Evolutionary conservation across 768 basidiomycete genomes (phyloP).

Genomic region (Pleurotus salmoneostramineus): DNA sequence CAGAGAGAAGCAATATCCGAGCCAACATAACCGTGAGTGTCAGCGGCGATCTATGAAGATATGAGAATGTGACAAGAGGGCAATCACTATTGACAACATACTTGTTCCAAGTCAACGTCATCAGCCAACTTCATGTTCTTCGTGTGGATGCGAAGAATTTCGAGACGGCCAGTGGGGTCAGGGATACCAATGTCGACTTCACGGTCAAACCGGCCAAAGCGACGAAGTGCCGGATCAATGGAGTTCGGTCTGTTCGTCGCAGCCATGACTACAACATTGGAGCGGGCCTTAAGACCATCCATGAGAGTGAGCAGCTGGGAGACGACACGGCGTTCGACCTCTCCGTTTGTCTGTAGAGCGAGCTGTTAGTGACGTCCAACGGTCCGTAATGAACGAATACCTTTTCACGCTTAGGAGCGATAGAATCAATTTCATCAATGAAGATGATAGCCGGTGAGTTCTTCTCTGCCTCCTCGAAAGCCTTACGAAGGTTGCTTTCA

Average conservation of each 20-base stretch:
- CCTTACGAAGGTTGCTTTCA: conserved; percentile 96
- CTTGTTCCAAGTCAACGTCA: conserved; percentile 96
- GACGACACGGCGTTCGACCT: conserved; percentile 98
- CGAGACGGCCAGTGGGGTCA: conserved; percentile 97
- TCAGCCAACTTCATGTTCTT: conserved; percentile 99
- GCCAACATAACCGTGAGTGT: conserved; percentile 99
- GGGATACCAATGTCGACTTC: conserved; percentile 99
- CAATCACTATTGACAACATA: conserved; percentile 21
- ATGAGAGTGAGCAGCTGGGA: conserved; percentile 98
- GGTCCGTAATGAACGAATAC: conserved; percentile 35
- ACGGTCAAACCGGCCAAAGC: conserved; percentile 98
- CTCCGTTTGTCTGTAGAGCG: conserved; percentile 82
- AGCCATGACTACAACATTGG: conserved; percentile 99
- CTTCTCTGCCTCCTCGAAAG: conserved; percentile 99
- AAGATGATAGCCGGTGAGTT: conserved; percentile 99
- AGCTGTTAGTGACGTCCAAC: background rate
- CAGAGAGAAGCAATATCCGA: conserved; percentile 97
- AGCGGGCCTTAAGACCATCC: conserved; percentile 98
- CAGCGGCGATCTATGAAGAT: conserved; percentile 80
- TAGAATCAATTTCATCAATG: conserved; percentile 99
- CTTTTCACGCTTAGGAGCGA: conserved; percentile 99
- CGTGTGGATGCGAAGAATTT: conserved; percentile 98
- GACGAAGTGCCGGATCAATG: conserved; percentile 96
- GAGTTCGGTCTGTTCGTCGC: conserved; percentile 99
- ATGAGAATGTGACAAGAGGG: background rate